Evolutionary conservation across 1,284 basidiomycete genomes (phyloP), one percentile per base, ranked within the genome.

Genomic region (Microbotryum violaceum): DNA sequence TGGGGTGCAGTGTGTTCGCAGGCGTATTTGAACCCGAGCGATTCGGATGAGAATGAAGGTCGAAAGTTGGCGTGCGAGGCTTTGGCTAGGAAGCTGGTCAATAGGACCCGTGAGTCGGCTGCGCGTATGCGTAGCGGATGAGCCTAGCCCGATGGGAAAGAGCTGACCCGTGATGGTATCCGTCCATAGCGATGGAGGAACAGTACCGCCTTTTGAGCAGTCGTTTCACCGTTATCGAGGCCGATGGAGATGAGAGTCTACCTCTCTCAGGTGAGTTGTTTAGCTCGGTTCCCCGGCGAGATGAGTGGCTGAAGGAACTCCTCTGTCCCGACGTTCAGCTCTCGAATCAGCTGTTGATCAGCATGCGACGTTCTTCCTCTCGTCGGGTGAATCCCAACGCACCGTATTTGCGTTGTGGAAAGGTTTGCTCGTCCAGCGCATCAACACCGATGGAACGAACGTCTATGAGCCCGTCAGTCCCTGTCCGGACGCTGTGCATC

Each of bases 51-150:
- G 77, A 91, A 91, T 70, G 72, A 82, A 46, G 83, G 85, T 66
- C 81, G 91, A n/a, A 78, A 85, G 86, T 87, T 51, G 37, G 87
- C 91, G 3, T 94, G 91, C 71, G 91, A 96, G 75, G 87, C 89
- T 2, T 78, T 96, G 20, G 92, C 92, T 5, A 83, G 91, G 56
- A 80, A 85, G 61, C 84, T 93, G 56, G 80, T 92, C 88, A 91
- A 73, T 75, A 79, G 47, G 74, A 83, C 12, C 78, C 85, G 37
- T 42, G 14, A 42, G 37, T 42, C 16, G 14, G 37, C n/a, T n/a
- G n/a, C n/a, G n/a, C n/a, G 37, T 31, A 2, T 31, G 9, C 8
- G 31, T 7, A 9, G 31, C 31, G 31, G 31, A 31, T 31, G 1
- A 8, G 7, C 29, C 6, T 10, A 31, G 9, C 31, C 31, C 7